These are phyloP conservation scores for Alisma plantagoaquatica DNA, from an alignment of 106 monocot genomes.

Conservation along the genomic window DNA sequence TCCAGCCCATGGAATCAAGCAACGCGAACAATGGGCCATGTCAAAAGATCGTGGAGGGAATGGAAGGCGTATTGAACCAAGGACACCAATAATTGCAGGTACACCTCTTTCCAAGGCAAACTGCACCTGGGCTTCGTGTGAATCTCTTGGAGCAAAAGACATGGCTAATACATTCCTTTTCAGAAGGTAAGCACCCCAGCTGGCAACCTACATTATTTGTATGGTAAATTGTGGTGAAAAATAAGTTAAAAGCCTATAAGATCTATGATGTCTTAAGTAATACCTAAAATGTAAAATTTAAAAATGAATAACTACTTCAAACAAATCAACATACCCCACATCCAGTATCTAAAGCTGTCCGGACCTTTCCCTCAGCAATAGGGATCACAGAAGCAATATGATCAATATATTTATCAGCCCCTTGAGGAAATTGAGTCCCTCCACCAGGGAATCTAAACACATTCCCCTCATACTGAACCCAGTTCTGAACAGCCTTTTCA, in stretches of 20 bases:
- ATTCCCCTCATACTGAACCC: conserved; percentile 32
- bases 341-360: conserved; percentile 29
- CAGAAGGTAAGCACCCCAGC: conserved; percentile 27
- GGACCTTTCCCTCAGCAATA: conserved; percentile 22
- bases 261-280: neutral
- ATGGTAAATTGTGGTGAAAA: neutral
- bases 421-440: conserved; percentile 31
- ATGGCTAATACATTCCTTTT: conserved; percentile 27
- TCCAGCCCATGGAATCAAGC: conserved; percentile 25
- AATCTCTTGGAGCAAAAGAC: conserved; percentile 35
- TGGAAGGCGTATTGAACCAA: conserved; percentile 24
- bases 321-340: conserved; percentile 20
- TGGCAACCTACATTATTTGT: conserved; percentile 15
- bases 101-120: conserved; percentile 34
- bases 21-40: conserved; percentile 32
- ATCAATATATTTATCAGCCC: conserved; percentile 31
- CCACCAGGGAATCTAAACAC: conserved; percentile 32
- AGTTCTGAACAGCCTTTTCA: conserved; percentile 33
- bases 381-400: conserved; percentile 33
- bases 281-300: neutral
- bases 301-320: neutral
- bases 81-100: conserved; percentile 27
- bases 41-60: conserved; percentile 26
- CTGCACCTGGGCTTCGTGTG: conserved; percentile 30
- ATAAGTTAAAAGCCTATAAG: neutral